Evolutionary conservation across 345 rosid genomes (phyloP).

Genomic region (Clarkia xantiana): DNA sequence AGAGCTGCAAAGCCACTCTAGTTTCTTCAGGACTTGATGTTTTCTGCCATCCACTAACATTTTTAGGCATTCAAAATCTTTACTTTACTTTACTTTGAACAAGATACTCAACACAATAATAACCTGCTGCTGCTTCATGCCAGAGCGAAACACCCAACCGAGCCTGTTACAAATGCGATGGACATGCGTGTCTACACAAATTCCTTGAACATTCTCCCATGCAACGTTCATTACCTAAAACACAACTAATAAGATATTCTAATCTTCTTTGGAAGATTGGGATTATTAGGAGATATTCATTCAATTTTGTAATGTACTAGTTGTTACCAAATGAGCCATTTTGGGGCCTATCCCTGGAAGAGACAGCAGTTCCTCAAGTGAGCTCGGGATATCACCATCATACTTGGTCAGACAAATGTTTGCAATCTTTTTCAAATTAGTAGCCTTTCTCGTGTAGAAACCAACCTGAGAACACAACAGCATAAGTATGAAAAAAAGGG

Average conservation of each 20-base stretch:
- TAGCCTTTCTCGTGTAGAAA: conserved; percentile 84
- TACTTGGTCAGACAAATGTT: conserved; percentile 56
- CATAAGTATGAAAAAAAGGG: not conserved
- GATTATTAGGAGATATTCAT: not conserved
- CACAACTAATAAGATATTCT: conserved; percentile 8
- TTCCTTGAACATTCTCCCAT: conserved; percentile 83
- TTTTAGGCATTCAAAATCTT: no score
- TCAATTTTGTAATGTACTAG: not conserved
- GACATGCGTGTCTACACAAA: conserved; percentile 91
- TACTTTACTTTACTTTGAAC: not conserved
- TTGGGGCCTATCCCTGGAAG: conserved; percentile 98
- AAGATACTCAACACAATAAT: not conserved
- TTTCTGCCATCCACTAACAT: conserved; percentile 24
- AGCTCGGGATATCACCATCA: conserved; percentile 76
- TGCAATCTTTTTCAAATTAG: conserved; percentile 84
- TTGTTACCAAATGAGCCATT: conserved; percentile 46
- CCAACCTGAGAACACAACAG: conserved; percentile 40
- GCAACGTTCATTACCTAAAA: conserved; percentile 77
- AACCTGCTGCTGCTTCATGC: conserved; percentile 43
- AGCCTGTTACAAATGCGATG: conserved; percentile 91
- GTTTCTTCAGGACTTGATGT: conserved; percentile 83
- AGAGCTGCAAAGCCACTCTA: conserved; percentile 61
- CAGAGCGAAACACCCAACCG: conserved; percentile 73
- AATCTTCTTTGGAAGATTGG: not conserved
- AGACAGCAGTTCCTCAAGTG: conserved; percentile 68